A percentile compares a stretch with the other conserved stretches of the same genome.
Evolutionary conservation across 768 basidiomycete genomes (phyloP).

Genomic region (Chalciporus sphaerocephalus): DNA sequence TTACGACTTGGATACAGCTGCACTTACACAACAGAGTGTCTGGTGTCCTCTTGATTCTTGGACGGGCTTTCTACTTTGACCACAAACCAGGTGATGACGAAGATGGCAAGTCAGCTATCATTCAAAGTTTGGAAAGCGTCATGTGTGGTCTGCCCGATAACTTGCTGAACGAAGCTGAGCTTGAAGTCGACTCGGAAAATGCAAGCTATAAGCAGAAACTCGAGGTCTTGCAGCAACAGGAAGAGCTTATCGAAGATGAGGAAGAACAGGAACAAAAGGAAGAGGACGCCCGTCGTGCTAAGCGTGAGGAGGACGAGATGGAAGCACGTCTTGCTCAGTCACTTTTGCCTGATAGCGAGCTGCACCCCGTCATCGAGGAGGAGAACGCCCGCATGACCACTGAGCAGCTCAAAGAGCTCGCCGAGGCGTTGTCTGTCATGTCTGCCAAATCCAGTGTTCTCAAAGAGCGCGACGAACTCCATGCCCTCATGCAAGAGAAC

Average conservation of each 20-base stretch:
- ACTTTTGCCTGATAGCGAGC: conserved; percentile 85
- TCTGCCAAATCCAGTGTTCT: conserved; percentile 93
- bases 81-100: conserved; percentile 66
- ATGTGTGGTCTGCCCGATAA: conserved; percentile 92
- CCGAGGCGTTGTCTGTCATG: conserved; percentile 84
- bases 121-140: conserved; percentile 82
- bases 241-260: conserved; percentile 99
- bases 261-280: conserved; percentile 97
- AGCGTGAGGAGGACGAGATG: conserved; percentile 73
- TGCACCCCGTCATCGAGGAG: conserved; percentile 55
- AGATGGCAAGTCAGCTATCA: conserved; percentile 78
- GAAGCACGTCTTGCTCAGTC: conserved; percentile 78
- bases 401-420: conserved; percentile 91
- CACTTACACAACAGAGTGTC: conserved; percentile 90
- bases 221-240: conserved; percentile 95
- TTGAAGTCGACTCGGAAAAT: conserved; percentile 90
- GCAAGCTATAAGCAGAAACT: conserved; percentile 98
- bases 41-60: conserved; percentile 91
- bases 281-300: conserved; percentile 83
- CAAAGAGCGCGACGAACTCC: conserved; percentile 92
- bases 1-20: conserved; percentile 87
- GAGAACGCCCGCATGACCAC: conserved; percentile 94
- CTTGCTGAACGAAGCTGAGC: conserved; percentile 92
- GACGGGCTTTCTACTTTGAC: conserved; percentile 92
- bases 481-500: conserved; percentile 91